Evolutionary conservation across 2,329 filamentous ascomycete genomes (phyloP).

Genomic region (Cladosporium cucumerinum): DNA sequence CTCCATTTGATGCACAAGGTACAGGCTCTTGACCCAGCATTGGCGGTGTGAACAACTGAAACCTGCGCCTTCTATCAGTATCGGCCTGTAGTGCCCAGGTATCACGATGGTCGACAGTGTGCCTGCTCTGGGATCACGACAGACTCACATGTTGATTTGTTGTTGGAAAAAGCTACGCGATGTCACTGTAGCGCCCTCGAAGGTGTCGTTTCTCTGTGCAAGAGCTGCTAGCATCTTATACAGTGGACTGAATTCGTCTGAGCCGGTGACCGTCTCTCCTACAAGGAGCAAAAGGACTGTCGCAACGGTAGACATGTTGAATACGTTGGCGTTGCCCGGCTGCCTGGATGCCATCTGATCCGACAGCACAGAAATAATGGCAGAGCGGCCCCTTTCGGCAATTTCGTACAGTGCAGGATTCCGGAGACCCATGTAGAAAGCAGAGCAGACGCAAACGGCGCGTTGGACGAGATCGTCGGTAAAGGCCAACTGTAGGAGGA

Average conservation of each 20-base stretch:
- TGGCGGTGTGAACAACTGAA: neutral
- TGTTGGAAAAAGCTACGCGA: neutral
- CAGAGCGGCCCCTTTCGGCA: neutral
- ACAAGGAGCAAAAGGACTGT: neutral
- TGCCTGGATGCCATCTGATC: neutral
- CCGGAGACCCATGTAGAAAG: neutral
- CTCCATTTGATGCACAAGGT: neutral
- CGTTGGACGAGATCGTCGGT: neutral
- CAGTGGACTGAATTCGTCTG: neutral
- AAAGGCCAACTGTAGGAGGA: neutral
- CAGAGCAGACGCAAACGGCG: neutral
- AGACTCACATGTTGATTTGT: neutral
- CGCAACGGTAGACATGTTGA: neutral
- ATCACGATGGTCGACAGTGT: neutral
- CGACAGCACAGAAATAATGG: neutral
- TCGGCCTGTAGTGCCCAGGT: neutral
- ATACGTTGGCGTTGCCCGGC: neutral
- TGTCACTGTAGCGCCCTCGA: neutral
- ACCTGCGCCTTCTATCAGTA: neutral
- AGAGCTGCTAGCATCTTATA: neutral
- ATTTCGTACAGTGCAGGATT: neutral
- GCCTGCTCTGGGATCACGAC: neutral
- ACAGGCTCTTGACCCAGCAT: neutral
- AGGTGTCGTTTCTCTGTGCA: neutral
- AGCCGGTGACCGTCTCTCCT: neutral